Evolutionary conservation across 352 stramenopile genomes (phyloP).

Genomic region (Pythium brassicae): DNA sequence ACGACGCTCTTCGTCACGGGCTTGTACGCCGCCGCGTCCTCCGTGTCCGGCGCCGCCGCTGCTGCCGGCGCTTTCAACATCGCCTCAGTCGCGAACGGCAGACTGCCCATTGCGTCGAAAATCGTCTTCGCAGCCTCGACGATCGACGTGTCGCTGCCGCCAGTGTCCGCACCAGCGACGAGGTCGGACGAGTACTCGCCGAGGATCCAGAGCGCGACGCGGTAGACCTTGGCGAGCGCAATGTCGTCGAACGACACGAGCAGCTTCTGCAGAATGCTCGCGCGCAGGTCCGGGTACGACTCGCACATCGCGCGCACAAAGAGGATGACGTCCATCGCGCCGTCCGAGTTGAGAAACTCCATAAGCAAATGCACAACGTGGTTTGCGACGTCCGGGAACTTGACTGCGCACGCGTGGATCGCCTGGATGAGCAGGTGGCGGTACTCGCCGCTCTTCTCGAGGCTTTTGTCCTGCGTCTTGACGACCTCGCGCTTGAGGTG

Average conservation of each 20-base stretch:
- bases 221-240: slow-evolving; percentile 93
- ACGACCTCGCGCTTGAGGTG: slow-evolving; percentile 89
- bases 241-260: slow-evolving; percentile 94
- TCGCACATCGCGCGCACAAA: slow-evolving; percentile 99
- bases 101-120: slow-evolving; percentile 76
- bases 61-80: slow-evolving; percentile 44
- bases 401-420: slow-evolving; percentile 97
- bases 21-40: slow-evolving; percentile 56
- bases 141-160: slow-evolving; percentile 70
- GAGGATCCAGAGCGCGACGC: slow-evolving; percentile 96
- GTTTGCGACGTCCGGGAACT: slow-evolving; percentile 97
- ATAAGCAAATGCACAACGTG: slow-evolving; percentile 98
- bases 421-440: slow-evolving; percentile 96
- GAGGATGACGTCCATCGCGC: slow-evolving; percentile 97
- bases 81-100: slow-evolving; percentile 64
- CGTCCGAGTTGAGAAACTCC: slow-evolving; percentile 97
- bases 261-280: slow-evolving; percentile 93
- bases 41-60: slow-evolving; percentile 11
- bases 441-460: slow-evolving; percentile 97
- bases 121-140: slow-evolving; percentile 82
- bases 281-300: slow-evolving; percentile 92
- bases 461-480: slow-evolving; percentile 85
- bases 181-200: slow-evolving; percentile 88
- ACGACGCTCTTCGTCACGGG: slow-evolving; percentile 97
- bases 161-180: slow-evolving; percentile 8